Evolutionary conservation across 441 rosid genomes (phyloP).

Genomic region (Corymbia citriodora): DNA sequence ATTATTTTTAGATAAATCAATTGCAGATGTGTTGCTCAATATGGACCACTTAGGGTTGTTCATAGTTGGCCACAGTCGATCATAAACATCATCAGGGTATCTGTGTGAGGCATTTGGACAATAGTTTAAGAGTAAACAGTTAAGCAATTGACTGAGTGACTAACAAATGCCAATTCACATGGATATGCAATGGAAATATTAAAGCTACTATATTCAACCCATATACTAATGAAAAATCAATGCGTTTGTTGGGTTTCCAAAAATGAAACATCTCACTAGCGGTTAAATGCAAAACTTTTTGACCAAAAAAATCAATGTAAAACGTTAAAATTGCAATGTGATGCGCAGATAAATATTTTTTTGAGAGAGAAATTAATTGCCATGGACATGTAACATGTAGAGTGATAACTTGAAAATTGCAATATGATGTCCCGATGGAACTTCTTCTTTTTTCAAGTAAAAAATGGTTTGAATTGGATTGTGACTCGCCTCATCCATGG

Average conservation of each 20-base stretch:
- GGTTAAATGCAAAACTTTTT: not conserved
- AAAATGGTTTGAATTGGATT: no score
- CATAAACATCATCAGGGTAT: not conserved
- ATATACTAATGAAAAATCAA: not conserved
- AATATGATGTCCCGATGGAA: no score
- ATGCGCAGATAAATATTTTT: not conserved
- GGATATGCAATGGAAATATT: not conserved
- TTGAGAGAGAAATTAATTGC: not conserved
- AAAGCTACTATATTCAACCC: not conserved
- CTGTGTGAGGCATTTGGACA: not conserved
- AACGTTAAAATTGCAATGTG: not conserved
- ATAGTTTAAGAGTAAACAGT: not conserved
- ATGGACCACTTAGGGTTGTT: accelerated
- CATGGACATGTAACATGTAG: not conserved
- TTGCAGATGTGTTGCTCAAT: not conserved
- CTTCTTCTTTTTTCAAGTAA: no score
- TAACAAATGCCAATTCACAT: not conserved
- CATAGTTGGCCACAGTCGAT: not conserved
- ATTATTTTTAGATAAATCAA: not conserved
- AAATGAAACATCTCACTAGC: not conserved
- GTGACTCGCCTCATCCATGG: no score
- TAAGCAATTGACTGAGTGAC: not conserved
- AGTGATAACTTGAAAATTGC: no score
- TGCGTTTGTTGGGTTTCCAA: not conserved
- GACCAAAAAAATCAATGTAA: no score